These are phyloP conservation scores for Pseudocercospora vitis DNA, from an alignment of 2,329 filamentous ascomycete genomes.

Conservation along the genomic window DNA sequence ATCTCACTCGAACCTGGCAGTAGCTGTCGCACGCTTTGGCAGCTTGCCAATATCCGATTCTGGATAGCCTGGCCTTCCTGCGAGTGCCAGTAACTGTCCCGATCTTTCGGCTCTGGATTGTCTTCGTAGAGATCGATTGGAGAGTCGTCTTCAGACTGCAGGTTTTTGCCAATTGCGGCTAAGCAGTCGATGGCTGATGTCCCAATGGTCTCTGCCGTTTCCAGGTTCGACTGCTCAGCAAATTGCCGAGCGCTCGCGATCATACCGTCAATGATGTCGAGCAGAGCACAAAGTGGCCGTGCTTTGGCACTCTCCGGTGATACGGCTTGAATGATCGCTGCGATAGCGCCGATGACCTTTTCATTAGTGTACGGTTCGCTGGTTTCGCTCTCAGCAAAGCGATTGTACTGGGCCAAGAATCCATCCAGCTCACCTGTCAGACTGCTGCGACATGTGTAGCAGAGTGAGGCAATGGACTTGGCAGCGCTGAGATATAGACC, in stretches of 20 bases:
- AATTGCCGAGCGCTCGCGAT: constrained; percentile 45
- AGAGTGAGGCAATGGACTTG: constrained; percentile 71
- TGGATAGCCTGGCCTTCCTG: constrained; percentile 53
- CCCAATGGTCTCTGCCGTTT: constrained; percentile 47
- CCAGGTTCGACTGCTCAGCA: constrained; percentile 39
- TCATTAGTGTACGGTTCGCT: constrained; percentile 71
- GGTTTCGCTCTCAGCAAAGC: constrained; percentile 59
- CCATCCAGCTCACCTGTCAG: constrained; percentile 66
- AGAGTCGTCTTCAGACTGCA: constrained; percentile 67
- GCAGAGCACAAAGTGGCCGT: constrained; percentile 57
- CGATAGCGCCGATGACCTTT: constrained; percentile 70
- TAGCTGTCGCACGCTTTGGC: constrained; percentile 52
- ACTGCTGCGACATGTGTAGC: constrained; percentile 69
- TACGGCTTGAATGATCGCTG: constrained; percentile 72
- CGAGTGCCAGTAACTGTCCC: constrained; percentile 50
- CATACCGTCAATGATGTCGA: constrained; percentile 64
- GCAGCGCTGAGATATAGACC: constrained; percentile 66
- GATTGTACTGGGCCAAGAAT: constrained; percentile 70
- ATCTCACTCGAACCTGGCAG: constrained; percentile 66
- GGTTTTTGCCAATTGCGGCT: constrained; percentile 67
- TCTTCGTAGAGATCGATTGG: constrained; percentile 66
- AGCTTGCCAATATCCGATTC: constrained; percentile 49
- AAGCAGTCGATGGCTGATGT: constrained; percentile 66
- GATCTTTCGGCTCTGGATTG: constrained; percentile 30
- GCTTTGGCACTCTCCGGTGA: constrained; percentile 58